These are phyloP conservation scores for Mortierella alpina DNA, from an alignment of 192 early-diverging fungal genomes.

Conservation along the genomic window DNA sequence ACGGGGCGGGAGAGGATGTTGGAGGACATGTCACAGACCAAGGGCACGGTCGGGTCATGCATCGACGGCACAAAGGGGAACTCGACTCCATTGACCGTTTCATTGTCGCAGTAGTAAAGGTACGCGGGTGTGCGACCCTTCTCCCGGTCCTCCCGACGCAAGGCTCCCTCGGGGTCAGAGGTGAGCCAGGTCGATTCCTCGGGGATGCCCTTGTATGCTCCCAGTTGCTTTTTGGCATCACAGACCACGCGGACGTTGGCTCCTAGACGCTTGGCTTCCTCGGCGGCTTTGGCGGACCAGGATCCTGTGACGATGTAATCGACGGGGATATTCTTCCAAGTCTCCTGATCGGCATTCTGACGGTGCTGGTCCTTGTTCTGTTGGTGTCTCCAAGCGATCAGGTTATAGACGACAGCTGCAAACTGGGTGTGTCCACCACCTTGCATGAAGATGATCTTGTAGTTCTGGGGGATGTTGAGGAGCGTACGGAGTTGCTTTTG, in stretches of 20 bases:
- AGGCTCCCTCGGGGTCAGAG: conserved; percentile 14
- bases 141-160: conserved; percentile 49
- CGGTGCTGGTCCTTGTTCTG: conserved; percentile 44
- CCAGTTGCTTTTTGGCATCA: conserved; percentile 70
- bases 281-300: conserved; percentile 89
- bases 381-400: conserved; percentile 71
- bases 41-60: conserved; percentile 69
- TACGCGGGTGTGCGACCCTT: conserved; percentile 80
- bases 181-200: conserved; percentile 68
- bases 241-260: conserved; percentile 82
- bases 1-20: conserved; percentile 85
- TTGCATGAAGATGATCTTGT: conserved; percentile 94
- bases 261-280: conserved; percentile 89
- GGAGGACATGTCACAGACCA: conserved; percentile 93
- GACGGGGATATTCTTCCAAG: conserved; percentile 62
- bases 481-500: conserved; percentile 77
- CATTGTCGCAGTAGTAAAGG: conserved; percentile 98
- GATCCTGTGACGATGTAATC: conserved; percentile 94
- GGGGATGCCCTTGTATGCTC: conserved; percentile 67
- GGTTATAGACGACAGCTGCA: conserved; percentile 88
- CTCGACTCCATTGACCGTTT: conserved; percentile 97
- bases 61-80: conserved; percentile 67
- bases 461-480: conserved; percentile 88
- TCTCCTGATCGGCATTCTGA: conserved; percentile 10
- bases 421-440: conserved; percentile 96